Base-by-base conservation (phyloP, 306 rosid species). In the Senna tora region DNA sequence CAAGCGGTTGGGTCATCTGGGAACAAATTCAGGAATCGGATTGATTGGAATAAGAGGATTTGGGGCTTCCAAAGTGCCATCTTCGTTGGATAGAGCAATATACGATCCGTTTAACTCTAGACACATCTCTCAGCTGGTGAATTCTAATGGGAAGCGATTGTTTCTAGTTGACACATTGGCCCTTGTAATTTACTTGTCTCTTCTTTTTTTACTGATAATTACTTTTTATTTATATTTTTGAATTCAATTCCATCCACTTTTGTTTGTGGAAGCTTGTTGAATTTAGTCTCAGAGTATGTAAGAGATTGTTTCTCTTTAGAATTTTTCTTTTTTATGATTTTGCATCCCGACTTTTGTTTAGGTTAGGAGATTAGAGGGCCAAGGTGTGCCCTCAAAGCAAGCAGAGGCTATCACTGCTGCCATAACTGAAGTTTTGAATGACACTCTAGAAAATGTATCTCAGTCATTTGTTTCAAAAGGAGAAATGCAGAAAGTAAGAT, bases 401-500 rank as follows among this genome's bases (percentile, higher is more conserved):
- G 91, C 94, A 0, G 94, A 89, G 84, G 94, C 94, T 6, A 86
- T 89, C 62, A 89, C 91, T 5, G 87, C 86, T 80, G 91, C 87
- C 67, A 89, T 89, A 51, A 88, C 87, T 19, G 89, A 88, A 55
- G 91, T 88, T 52, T 64, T 89, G 58, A 89, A 89, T 52, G 91
- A 86, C 54, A 86, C 89, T 47, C 71, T 88, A 77, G 94, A 84
- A 69, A 86, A 89, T 76, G 87, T 86, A 25, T 82, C 94, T 59
- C 83, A 84, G 6, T 84, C 94, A 2, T 84, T 84, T 80, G 91
- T 86, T 58, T 78, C 94, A 15, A 89, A 82, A 61, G 87, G 67
- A 58, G 94, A 89, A 74, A 86, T 86, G 89, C 89, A 89, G 73
- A 89, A 82, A 69, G 91, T 86, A 66, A 51, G 47, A 36, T 34